Base-by-base conservation (phyloP, 2,329 filamentous ascomycete genomes). In the Neoascochyta sp. region DNA sequence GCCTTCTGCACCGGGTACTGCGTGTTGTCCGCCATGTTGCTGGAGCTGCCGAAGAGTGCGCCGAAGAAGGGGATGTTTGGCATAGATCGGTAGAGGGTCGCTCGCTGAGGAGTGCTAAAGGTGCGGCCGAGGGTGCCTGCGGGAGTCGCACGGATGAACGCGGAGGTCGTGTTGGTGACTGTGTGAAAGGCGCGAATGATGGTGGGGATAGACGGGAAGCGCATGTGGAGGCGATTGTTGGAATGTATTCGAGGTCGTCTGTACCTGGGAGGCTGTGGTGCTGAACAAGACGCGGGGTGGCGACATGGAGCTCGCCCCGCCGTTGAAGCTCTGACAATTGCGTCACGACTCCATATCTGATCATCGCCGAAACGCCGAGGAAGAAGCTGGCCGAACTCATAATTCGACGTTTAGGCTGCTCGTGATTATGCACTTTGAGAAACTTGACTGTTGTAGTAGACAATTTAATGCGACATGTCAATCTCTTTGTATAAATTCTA, bases 1-100 rank as follows among this genome's bases (percentile, higher is more conserved):
- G 71, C 76, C 64, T 88, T 86, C 62, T 92, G 68, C 29, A 92
- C 78, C n/a, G 92, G 86, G 52, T 83, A 89, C 23, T 78, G 75
- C 73, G 83, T 86, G 31, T 75, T 75, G 41, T 60, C 61, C 42
- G 43, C 63, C 57, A 45, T 54, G 22, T 48, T 58, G 33, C 69
- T 65, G 22, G 66, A 70, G 29, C 75, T 80, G 32, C 80, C 73
- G 54, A 95, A 94, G 2, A 95, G 68, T 33, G 81, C 78, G 47
- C 84, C 73, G 20, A 95, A 54, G 47, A 95, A 86, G 1, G 88
- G 83, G 52, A 94, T 82, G 2, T 75, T 75, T 30, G 86, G 81
- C 78, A 90, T 87, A 50, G 83, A 75, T 17, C 52, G 53, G 26
- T 56, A 45, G 9, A 52, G 13, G 2, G 49, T 45, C 6, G 44